Percentiles rank a stretch among this genome's conserved stretches.
These are phyloP conservation scores for Batrachochytrium dendrobatidis DNA, from an alignment of 371 early-diverging fungal genomes.

Conservation along the genomic window DNA sequence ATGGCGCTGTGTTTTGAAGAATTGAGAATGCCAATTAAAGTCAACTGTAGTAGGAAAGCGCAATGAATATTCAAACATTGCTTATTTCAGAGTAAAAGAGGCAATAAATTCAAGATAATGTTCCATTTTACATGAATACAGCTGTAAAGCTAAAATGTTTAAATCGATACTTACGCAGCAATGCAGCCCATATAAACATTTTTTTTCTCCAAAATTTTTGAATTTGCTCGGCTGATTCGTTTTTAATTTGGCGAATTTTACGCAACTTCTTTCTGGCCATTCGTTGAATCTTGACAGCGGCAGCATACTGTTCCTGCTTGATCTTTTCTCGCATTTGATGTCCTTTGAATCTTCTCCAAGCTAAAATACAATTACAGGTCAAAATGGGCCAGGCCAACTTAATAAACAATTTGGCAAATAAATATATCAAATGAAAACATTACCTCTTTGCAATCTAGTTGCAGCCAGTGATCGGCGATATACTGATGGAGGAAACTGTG, in stretches of 20 bases:
- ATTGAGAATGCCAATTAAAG: no score
- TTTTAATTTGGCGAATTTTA: conserved; percentile 29
- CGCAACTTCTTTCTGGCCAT: conserved; percentile 38
- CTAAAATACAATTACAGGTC: conserved; percentile 12
- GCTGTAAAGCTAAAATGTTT: no score
- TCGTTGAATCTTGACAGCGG: conserved; percentile 43
- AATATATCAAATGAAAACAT: neutral
- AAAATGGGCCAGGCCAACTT: neutral
- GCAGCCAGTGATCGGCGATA: conserved; percentile 43
- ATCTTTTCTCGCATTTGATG: conserved; percentile 28
- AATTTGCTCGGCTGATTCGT: conserved; percentile 38
- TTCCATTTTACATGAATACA: no score
- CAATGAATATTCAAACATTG: no score
- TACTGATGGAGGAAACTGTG: conserved; percentile 45
- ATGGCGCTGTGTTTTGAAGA: no score
- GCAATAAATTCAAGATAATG: no score
- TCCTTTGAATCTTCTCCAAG: conserved; percentile 36
- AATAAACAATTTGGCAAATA: no score
- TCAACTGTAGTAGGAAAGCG: no score
- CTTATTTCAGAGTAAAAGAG: no score
- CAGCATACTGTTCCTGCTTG: conserved; percentile 30
- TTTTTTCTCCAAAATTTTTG: conserved; percentile 41
- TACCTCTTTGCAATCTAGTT: conserved; percentile 41
- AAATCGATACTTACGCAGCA: conserved; percentile 28
- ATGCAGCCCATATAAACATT: conserved; percentile 37